A percentile compares a stretch with the other conserved stretches of the same genome.
Evolutionary conservation across 495 filamentous ascomycete species (phyloP).

Genomic region (Aspergillus olivimuriae): DNA sequence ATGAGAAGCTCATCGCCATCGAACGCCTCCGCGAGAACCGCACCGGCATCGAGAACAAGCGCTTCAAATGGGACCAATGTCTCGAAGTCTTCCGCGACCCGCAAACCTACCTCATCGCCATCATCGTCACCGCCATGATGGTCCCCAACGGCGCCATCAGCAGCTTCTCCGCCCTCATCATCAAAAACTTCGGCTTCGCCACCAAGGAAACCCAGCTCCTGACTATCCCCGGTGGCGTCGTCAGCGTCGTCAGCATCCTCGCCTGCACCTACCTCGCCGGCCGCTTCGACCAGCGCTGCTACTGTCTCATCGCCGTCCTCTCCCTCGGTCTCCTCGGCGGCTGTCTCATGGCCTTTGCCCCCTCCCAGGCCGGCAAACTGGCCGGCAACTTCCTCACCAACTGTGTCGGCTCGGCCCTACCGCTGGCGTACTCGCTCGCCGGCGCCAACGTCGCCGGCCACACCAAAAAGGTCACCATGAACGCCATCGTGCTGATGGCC

Average conservation of each 20-base stretch:
- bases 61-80: conserved; percentile 46
- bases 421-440: conserved; percentile 37
- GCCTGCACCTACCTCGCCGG: conserved; percentile 35
- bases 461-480: conserved; percentile 49
- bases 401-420: conserved; percentile 32
- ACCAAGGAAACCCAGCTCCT: conserved; percentile 50
- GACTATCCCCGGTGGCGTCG: conserved; percentile 56
- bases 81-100: conserved; percentile 28
- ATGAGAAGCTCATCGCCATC: conserved; percentile 45
- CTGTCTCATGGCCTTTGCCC: conserved; percentile 54
- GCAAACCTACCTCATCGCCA: conserved; percentile 26
- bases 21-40: conserved; percentile 49
- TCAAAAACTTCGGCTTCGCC: conserved; percentile 52
- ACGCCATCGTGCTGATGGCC: conserved; percentile 49
- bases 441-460: conserved; percentile 41
- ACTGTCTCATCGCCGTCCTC: conserved; percentile 33
- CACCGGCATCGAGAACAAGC: conserved; percentile 48
- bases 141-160: conserved; percentile 22
- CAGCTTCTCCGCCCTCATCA: conserved; percentile 39
- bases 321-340: conserved; percentile 45
- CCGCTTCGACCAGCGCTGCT: conserved; percentile 43
- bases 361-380: conserved; percentile 22
- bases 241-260: conserved; percentile 52
- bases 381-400: conserved; percentile 35
- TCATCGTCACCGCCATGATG: conserved; percentile 20